phyloP scores from a whole-genome alignment of 495 filamentous ascomycete genomes.

The Tuber microsphaerosporum region DNA sequence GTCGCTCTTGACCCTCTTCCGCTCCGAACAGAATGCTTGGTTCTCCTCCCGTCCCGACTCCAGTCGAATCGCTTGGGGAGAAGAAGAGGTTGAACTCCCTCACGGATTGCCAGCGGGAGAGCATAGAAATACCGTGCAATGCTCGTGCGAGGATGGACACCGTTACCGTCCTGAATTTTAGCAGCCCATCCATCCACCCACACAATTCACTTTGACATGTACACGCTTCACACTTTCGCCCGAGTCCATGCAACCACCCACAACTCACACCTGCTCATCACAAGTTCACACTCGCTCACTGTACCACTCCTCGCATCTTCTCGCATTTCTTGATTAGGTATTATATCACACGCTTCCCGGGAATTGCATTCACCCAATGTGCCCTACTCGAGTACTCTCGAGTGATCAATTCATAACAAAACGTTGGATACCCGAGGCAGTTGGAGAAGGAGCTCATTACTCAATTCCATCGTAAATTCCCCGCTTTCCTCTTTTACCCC shows the following conservation, averaged over 20 bases:
- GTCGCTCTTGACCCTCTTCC: not conserved
- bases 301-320: not conserved
- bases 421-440: not conserved
- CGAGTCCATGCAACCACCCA: not conserved
- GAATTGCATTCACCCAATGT: not conserved
- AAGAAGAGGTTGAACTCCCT: not conserved
- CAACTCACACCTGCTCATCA: not conserved
- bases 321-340: not conserved
- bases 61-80: not conserved
- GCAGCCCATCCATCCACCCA: not conserved
- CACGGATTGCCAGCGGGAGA: not conserved
- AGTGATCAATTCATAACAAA: not conserved
- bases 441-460: not conserved
- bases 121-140: not conserved
- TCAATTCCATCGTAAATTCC: not conserved
- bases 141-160: not conserved
- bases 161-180: not conserved
- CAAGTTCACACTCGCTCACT: not conserved
- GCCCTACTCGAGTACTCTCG: not conserved
- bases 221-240: not conserved
- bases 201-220: not conserved
- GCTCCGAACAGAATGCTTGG: constrained; percentile 2
- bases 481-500: not conserved
- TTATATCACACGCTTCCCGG: not conserved
- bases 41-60: not conserved